Evolutionary conservation across 2,329 filamentous ascomycete species (phyloP), one percentile per base, ranked within the genome.

Genomic region (Hypoxylon sp.): DNA sequence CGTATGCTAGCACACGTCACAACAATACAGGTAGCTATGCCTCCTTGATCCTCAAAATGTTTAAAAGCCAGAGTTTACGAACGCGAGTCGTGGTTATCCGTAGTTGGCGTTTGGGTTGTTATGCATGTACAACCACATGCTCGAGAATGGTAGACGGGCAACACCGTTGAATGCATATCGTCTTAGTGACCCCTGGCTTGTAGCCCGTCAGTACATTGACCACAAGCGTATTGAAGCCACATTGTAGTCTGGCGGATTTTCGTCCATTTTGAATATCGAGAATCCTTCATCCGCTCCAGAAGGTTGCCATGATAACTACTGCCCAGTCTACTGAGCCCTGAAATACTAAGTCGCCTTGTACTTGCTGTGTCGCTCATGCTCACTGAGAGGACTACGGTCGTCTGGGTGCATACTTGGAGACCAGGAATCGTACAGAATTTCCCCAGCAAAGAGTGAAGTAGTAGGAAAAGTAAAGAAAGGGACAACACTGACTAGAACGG

Each of bases 121-220:
- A 21, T 70, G 63, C 65, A 70, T 64, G 48, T 74, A 74, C 1
- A 75, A 46, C 68, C 70, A 71, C 37, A 71, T 58, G 51, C 70
- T 74, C 8, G 73, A 74, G 41, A 72, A 71, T 3, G 75, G 76
- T 37, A 78, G 63, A n/a, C 56, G 41, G 5, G 71, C 64, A 0
- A 74, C 67, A 2, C 74, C 74, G 25, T 76, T 74, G 61, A 78
- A 79, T 9, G 74, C 71, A 53, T 77, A 70, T 12, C 74, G 74
- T 47, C 70, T 74, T 46, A 78, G 61, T 2, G 70, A 67, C 37
- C 69, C 71, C 68, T 73, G 72, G 61, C 74, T 77, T 71, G 39
- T 61, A 29, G 41, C 47, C 39, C 57, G 53, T 68, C 29, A 70
- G 64, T 34, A 47, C 29, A 39, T 12, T 30, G 30, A 39, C 19